Evolutionary conservation across 805 yeast species (phyloP).

Genomic region (Yarrowia bubula): DNA sequence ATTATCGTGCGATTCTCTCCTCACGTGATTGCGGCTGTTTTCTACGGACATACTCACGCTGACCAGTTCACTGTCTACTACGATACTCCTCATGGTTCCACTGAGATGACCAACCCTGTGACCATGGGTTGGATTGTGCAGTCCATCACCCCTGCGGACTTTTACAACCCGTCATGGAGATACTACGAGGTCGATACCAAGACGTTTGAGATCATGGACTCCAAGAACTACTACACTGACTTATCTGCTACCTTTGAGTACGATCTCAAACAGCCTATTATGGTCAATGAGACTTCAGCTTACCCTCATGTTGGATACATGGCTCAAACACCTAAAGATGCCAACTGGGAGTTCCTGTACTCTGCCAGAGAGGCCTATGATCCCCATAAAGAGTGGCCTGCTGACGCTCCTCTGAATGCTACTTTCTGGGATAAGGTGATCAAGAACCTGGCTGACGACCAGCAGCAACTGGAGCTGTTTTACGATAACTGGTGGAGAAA

Average conservation of each 20-base stretch:
- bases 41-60: conserved; percentile 68
- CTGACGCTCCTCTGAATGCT: conserved; percentile 57
- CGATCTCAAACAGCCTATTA: neutral
- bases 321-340: conserved; percentile 38
- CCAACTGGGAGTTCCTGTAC: conserved; percentile 61
- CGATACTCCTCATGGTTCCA: conserved; percentile 46
- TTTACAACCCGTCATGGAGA: conserved; percentile 69
- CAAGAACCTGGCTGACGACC: neutral
- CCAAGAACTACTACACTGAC: conserved; percentile 56
- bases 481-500: neutral
- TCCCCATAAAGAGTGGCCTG: conserved; percentile 61
- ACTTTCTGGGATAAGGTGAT: conserved; percentile 55
- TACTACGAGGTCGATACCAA: conserved; percentile 63
- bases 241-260: conserved; percentile 50
- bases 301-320: conserved; percentile 25
- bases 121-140: conserved; percentile 64
- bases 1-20: conserved; percentile 67
- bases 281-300: neutral
- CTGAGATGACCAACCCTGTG: conserved; percentile 41
- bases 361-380: conserved; percentile 42
- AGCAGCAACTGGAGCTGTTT: neutral
- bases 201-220: conserved; percentile 58
- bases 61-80: conserved; percentile 65
- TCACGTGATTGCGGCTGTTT: conserved; percentile 62
- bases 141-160: conserved; percentile 59